phyloP scores from a whole-genome alignment of 371 early-diverging fungal genomes.

The Cokeromyces recurvatus region DNA sequence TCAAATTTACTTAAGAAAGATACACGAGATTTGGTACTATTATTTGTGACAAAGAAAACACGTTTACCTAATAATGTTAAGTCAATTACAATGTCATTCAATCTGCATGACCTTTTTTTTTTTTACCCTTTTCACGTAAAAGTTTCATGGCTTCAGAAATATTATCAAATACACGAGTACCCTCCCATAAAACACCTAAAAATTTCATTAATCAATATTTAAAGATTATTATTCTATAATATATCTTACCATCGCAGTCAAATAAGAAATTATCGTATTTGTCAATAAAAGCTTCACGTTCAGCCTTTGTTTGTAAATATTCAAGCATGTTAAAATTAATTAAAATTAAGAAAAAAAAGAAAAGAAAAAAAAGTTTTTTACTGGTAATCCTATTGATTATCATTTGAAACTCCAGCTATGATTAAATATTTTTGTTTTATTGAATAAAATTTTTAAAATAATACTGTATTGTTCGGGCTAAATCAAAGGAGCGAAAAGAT shows the following conservation, averaged over 20 bases:
- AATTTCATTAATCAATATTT: no score
- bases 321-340: conserved; percentile 13
- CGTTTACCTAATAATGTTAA: conserved; percentile 74
- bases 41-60: conserved; percentile 94
- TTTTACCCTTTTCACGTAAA: conserved; percentile 68
- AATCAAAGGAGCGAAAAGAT: no score
- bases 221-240: no score
- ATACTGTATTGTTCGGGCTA: no score
- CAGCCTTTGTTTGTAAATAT: conserved; percentile 23
- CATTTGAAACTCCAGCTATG: no score
- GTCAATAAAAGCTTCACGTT: conserved; percentile 45
- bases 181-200: conserved; percentile 92
- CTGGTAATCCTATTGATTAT: no score
- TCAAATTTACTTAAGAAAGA: conserved; percentile 80
- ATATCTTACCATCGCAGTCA: conserved; percentile 88
- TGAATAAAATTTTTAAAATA: no score
- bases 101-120: background rate
- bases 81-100: no score
- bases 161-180: conserved; percentile 61
- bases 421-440: no score
- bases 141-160: conserved; percentile 66
- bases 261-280: conserved; percentile 88
- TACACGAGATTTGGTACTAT: conserved; percentile 85
- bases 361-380: no score
- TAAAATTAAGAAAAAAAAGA: conserved; percentile 2